Base-by-base conservation (phyloP, 2,329 filamentous ascomycete species). In the Trichophyton benhamiae region DNA sequence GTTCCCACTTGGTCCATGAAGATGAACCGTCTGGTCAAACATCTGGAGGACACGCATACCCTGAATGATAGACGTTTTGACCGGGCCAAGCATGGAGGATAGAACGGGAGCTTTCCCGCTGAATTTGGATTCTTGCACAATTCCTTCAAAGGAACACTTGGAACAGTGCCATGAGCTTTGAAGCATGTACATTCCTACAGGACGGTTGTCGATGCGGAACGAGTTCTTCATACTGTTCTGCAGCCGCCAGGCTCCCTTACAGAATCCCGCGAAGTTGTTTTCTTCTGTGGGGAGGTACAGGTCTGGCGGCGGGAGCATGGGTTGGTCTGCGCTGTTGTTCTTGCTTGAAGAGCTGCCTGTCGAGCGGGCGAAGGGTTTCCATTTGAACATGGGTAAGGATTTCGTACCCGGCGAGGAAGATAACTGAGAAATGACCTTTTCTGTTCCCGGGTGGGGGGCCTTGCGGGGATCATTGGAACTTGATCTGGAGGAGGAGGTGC, bases 71-170 rank as follows among this genome's bases (percentile, higher is more conserved):
- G 58, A 57, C 0, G 44, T 60, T 33, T 58, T 62, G 42, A 46
- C 48, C n/a, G 62, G n/a, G 53, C 62, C n/a, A 38, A 58, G 48
- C 44, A 52, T 62, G 60, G 53, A 44, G 60, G 61, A 58, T 57
- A 60, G 33, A 33, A 65, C 64, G 55, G 65, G 62, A 30, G 62
- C 63, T 48, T 65, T 63, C 60, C 66, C 62, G 17, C 58, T 63
- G 15, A 63, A 63, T 9, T 64, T 60, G 5, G 66, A 63, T 7
- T 63, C 63, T 33, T 66, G 60, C 52, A 72, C 65, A 4, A 71
- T 71, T 5, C 74, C 75, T 53, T 76, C 73, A 65, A 79, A 80
- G 52, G 69, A 70, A 65, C 78, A 80, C 59, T 75, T 75, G 11
- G 66, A 69, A 60, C 74, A 76, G 36, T 71, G 69, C 70, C 76